Percentiles rank a stretch among this genome's conserved stretches.
These are phyloP conservation scores for Beverwykella pulmonaria DNA, from an alignment of 495 filamentous ascomycete species.

Conservation along the genomic window DNA sequence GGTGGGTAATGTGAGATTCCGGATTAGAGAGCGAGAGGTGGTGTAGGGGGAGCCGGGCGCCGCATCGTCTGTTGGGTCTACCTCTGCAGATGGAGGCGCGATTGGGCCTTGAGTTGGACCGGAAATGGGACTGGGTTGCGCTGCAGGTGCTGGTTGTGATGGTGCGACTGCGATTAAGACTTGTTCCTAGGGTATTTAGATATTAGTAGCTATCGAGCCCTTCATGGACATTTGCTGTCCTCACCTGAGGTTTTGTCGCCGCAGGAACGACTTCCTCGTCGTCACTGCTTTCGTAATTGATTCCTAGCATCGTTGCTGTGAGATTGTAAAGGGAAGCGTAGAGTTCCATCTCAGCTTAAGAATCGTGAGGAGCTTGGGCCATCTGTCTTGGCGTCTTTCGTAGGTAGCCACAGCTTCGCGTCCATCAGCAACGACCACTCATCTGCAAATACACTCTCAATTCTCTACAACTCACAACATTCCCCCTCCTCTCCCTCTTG, in stretches of 20 bases:
- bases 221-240: not conserved
- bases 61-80: conserved; percentile 33
- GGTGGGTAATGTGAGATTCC: conserved; percentile 82
- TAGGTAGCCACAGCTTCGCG: conserved; percentile 28
- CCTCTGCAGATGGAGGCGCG: conserved; percentile 43
- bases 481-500: not conserved
- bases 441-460: not conserved
- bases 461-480: not conserved
- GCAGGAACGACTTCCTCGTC: conserved; percentile 30
- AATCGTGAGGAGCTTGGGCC: conserved; percentile 15
- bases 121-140: not conserved
- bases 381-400: conserved; percentile 2
- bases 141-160: not conserved
- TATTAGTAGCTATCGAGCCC: conserved; percentile 42
- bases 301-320: conserved; percentile 33
- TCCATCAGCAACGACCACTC: conserved; percentile 34
- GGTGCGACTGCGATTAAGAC: not conserved
- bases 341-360: not conserved
- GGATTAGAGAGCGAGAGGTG: conserved; percentile 64
- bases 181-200: conserved; percentile 4
- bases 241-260: conserved; percentile 19
- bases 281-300: conserved; percentile 39
- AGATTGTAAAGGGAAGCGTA: not conserved
- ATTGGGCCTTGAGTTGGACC: conserved; percentile 46
- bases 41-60: conserved; percentile 70